Percentiles rank a stretch among this genome's conserved stretches.
phyloP scores from a whole-genome alignment of 208 protist genomes.

The Leishmania gerbilli region DNA sequence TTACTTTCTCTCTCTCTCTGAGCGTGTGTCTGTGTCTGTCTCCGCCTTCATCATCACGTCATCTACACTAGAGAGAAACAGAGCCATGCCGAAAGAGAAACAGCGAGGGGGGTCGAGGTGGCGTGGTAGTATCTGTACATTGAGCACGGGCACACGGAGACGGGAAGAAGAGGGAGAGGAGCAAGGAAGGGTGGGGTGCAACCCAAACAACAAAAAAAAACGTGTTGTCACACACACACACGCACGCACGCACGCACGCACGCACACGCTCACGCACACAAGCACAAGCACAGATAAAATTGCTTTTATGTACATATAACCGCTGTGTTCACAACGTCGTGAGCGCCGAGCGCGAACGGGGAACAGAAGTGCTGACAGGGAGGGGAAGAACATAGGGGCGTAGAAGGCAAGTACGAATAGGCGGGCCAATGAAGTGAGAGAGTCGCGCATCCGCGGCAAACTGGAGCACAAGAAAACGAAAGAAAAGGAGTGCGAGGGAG shows the following conservation, averaged over 20 bases:
- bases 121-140: slow-evolving; percentile 1
- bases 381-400: not conserved
- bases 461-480: not conserved
- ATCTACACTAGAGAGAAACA: not conserved
- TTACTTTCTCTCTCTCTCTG: no score
- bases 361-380: no score
- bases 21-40: no score
- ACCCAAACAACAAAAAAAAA: not conserved
- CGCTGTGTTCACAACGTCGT: not conserved
- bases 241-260: no score
- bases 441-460: not conserved
- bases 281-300: not conserved
- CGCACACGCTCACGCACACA: no score
- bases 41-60: not conserved
- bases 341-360: not conserved
- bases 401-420: not conserved
- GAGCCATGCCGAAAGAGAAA: not conserved
- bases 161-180: not conserved
- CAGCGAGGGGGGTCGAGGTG: not conserved
- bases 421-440: not conserved
- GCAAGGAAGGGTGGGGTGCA: not conserved
- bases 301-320: slow-evolving; percentile 9
- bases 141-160: not conserved
- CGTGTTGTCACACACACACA: no score
- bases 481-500: not conserved